Conservation (phyloP, 768 basidiomycete genomes). For the Dentipellis fragilis region DNA sequence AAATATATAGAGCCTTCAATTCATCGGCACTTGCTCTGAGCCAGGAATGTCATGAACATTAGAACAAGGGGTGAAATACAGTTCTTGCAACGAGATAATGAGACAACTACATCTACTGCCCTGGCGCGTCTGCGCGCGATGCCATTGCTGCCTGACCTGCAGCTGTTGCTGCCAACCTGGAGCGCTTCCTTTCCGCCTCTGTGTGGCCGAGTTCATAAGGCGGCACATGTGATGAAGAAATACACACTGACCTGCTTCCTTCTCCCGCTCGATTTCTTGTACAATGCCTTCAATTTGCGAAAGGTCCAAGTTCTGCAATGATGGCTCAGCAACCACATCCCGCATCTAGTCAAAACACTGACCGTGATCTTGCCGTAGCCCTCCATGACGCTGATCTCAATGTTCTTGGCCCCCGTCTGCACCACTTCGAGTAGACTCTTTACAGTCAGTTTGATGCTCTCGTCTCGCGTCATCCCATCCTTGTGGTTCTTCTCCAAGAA, state of each 20-base stretch:
- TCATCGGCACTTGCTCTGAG: no score
- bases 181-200: slow-evolving; percentile 94
- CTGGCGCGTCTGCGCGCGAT: slow-evolving; percentile 33
- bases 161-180: slow-evolving; percentile 82
- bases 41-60: no score
- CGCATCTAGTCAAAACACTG: slow-evolving; percentile 13
- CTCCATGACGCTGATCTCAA: slow-evolving; percentile 97
- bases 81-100: no score
- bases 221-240: not conserved
- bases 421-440: slow-evolving; percentile 96
- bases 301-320: slow-evolving; percentile 67
- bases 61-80: no score
- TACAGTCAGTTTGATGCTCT: slow-evolving; percentile 89
- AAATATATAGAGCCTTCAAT: no score
- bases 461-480: slow-evolving; percentile 80
- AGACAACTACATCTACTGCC: not conserved
- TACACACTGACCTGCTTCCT: slow-evolving; percentile 70
- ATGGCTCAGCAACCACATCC: not conserved
- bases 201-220: slow-evolving; percentile 13
- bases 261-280: slow-evolving; percentile 89
- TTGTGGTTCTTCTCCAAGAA: slow-evolving; percentile 98
- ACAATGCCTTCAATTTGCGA: slow-evolving; percentile 89
- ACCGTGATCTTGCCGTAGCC: slow-evolving; percentile 90
- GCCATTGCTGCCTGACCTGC: slow-evolving; percentile 87
- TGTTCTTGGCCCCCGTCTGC: slow-evolving; percentile 99